Evolutionary conservation across 1,139 yeast species (phyloP).

Genomic region (Candida albicans): DNA sequence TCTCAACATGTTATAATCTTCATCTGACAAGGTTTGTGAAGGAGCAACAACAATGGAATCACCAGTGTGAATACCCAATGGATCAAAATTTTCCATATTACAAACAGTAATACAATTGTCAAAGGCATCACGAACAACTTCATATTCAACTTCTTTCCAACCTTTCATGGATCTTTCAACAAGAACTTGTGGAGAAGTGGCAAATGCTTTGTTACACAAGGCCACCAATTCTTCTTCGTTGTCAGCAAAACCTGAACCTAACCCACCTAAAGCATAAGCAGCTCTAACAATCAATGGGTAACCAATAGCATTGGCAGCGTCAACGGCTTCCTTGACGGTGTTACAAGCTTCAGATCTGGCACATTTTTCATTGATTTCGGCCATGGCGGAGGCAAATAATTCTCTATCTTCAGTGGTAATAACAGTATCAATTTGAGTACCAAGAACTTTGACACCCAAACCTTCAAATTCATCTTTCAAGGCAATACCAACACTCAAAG

Average conservation of each 20-base stretch:
- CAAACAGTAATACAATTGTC: conserved; percentile 98
- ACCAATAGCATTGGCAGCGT: conserved; percentile 83
- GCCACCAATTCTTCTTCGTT: conserved; percentile 65
- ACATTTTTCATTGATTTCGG: conserved; percentile 90
- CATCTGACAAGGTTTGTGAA: conserved; percentile 94
- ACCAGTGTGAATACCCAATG: conserved; percentile 97
- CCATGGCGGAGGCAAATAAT: conserved; percentile 88
- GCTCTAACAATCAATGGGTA: conserved; percentile 98
- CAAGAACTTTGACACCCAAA: conserved; percentile 89
- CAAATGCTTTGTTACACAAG: conserved; percentile 52
- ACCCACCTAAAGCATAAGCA: conserved; percentile 96
- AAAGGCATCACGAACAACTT: conserved; percentile 95
- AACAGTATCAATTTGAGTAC: conserved; percentile 93
- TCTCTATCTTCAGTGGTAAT: conserved; percentile 98
- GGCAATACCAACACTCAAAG: conserved; percentile 91
- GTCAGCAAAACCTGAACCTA: conserved; percentile 96
- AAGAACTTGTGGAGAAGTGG: conserved; percentile 90
- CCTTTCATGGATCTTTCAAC: conserved; percentile 97
- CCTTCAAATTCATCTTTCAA: conserved; percentile 93
- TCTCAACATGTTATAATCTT: conserved; percentile 97
- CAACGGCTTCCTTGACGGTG: conserved; percentile 86
- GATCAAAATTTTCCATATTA: conserved; percentile 99
- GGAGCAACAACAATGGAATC: conserved; percentile 99
- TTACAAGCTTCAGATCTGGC: conserved; percentile 97
- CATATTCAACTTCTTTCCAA: conserved; percentile 99